These are phyloP conservation scores for Nitzschia sp. DNA, from an alignment of 108 stramenopile species.

Conservation along the genomic window DNA sequence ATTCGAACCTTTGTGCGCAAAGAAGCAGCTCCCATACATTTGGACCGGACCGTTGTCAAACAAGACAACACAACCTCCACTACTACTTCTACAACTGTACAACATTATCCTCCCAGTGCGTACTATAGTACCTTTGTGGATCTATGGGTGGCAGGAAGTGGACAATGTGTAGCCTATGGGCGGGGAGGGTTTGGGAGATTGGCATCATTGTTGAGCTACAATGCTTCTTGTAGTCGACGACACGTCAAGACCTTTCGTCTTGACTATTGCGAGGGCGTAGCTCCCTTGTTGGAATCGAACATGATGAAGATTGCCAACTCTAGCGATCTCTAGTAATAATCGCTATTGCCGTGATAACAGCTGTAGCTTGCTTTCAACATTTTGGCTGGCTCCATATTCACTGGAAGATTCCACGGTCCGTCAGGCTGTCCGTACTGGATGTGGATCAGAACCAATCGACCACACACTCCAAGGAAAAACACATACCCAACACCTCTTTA, in stretches of 20 bases:
- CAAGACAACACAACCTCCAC: not conserved
- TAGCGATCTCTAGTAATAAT: too few species aligned
- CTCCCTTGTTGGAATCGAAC: not conserved
- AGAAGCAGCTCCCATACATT: constrained; percentile 11
- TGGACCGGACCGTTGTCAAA: not conserved
- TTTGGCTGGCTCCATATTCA: too few species aligned
- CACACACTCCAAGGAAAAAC: too few species aligned
- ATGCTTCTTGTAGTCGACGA: constrained; percentile 16
- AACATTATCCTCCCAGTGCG: constrained; percentile 2
- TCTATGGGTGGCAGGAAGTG: constrained; percentile 26
- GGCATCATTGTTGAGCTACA: constrained; percentile 19
- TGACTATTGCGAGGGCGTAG: constrained; percentile 1
- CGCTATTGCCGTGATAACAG: too few species aligned
- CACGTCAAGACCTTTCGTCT: constrained; percentile 23
- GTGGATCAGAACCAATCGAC: too few species aligned
- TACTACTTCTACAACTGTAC: constrained; percentile 17
- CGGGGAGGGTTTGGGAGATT: constrained; percentile 37
- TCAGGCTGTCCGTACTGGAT: too few species aligned
- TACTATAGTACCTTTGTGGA: constrained; percentile 42
- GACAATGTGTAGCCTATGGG: constrained; percentile 26
- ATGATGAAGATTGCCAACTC: too few species aligned
- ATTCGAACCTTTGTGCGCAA: constrained; percentile 8
- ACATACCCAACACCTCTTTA: too few species aligned
- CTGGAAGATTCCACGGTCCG: too few species aligned
- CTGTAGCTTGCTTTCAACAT: too few species aligned